Evolutionary conservation across 176 grass and related monocot species (phyloP), one percentile per base, ranked within the genome.

Genomic region (Musa schizocarpa): DNA sequence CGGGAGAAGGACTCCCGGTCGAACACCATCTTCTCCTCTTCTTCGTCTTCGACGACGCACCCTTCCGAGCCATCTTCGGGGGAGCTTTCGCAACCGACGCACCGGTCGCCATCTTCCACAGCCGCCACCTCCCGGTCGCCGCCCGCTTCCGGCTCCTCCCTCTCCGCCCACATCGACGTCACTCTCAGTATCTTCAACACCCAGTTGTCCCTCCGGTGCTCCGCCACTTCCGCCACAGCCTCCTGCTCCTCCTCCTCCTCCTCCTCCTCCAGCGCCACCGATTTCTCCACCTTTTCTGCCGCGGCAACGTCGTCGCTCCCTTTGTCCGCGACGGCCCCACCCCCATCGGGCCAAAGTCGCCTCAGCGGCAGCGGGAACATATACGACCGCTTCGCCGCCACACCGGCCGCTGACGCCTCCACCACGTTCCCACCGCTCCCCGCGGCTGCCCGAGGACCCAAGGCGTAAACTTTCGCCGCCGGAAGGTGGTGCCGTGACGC

Each of bases 171-270:
- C 75, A 85, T 59, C 5, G 84, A 84, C 58, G 89, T 79, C 80
- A 98, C 90, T 65, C 90, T 80, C 78, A 98, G 73, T 79, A 98
- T 98, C 73, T 93, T 86, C 82, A 91, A 56, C 73, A 98, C 90
- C 95, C 90, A 98, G 53, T 88, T 93, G 19, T 61, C 13, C 77
- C 7, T 63, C 73, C 70, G 17, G 74, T 9, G 25, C 70, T 50
- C 80, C 9, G 61, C 72, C 62, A 11, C 68, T 43, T 43, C 34
- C 34, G 4, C 3, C 34, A 43, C 34, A 43, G 34, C 34, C 34
- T 43, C 34, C 34, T 43, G 4, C 34, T 43, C 34, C 34, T 27
- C 26, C 22, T 22, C 22, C 25, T 26, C 22, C 25, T 26, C 25
- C 64, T 53, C 69, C 49, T 23, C 67, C 58, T 20, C 48, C 34